Evolutionary conservation across 164 flowering plant genomes (phyloP).

Genomic region (Brasenia schreberi): DNA sequence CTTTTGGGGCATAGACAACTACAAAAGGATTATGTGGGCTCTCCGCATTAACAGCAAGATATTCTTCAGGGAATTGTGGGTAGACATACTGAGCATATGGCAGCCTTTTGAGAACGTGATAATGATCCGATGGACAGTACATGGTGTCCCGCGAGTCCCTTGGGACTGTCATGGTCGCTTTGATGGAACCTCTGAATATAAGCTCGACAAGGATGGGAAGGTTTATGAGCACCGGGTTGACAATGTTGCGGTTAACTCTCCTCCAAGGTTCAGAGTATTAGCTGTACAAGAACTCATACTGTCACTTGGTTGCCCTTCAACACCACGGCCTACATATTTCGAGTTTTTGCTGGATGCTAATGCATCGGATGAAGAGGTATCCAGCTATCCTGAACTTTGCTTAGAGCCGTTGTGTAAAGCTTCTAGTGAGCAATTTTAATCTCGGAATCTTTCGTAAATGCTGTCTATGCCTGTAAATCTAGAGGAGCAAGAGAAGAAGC

Average conservation of each 20-base stretch:
- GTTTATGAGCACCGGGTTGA: slow-evolving; percentile 87
- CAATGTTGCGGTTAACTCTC: slow-evolving; percentile 73
- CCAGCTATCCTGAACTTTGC: no score
- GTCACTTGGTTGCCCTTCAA: slow-evolving; percentile 50
- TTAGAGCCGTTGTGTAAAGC: no score
- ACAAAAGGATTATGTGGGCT: slow-evolving; percentile 83
- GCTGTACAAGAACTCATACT: slow-evolving; percentile 46
- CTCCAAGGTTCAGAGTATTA: slow-evolving; percentile 51
- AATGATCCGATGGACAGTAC: slow-evolving; percentile 75
- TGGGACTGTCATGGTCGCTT: slow-evolving; percentile 87
- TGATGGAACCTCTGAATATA: slow-evolving; percentile 85
- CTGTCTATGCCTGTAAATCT: no score
- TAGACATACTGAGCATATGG: slow-evolving; percentile 69
- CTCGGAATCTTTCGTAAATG: no score
- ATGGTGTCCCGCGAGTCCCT: slow-evolving; percentile 84
- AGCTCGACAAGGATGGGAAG: slow-evolving; percentile 72
- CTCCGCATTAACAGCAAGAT: slow-evolving; percentile 72
- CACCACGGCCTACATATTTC: slow-evolving; percentile 70
- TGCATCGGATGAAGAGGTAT: neutral
- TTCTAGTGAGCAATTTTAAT: no score
- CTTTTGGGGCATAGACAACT: slow-evolving; percentile 76
- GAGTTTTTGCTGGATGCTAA: slow-evolving; percentile 26
- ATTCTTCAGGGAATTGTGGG: slow-evolving; percentile 55
- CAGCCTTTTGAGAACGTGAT: slow-evolving; percentile 78
- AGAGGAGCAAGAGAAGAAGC: no score